These are phyloP conservation scores for Pogostemon cablin DNA, from an alignment of 257 asterid genomes.

Conservation along the genomic window DNA sequence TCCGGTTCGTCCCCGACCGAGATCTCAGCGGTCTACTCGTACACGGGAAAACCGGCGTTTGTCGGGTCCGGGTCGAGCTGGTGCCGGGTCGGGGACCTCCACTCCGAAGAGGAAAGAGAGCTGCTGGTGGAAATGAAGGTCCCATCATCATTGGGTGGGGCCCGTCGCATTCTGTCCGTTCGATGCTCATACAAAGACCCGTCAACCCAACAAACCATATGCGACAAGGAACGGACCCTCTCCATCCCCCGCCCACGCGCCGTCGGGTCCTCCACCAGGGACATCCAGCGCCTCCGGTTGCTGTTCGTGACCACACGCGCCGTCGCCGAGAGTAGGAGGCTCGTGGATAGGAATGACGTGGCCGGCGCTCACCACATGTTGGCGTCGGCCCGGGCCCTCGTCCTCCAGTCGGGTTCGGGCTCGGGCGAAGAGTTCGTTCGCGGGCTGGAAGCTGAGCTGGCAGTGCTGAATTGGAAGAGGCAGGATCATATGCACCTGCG, in stretches of 20 bases:
- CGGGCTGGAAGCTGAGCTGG: constrained; percentile 79
- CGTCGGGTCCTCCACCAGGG: constrained; percentile 62
- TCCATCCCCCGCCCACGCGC: constrained; percentile 76
- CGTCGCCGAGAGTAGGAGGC: constrained; percentile 71
- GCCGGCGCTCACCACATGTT: constrained; percentile 78
- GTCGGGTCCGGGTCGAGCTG: constrained; percentile 77
- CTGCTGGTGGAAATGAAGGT: constrained; percentile 77
- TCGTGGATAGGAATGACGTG: constrained; percentile 57
- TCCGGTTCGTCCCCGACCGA: constrained; percentile 68
- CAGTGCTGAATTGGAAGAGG: constrained; percentile 55
- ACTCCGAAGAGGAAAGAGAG: constrained; percentile 80
- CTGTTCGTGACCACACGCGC: constrained; percentile 84
- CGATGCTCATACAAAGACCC: constrained; percentile 85
- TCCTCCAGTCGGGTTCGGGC: constrained; percentile 65
- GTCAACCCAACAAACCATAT: constrained; percentile 68
- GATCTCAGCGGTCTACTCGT: constrained; percentile 66
- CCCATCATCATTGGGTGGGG: constrained; percentile 63
- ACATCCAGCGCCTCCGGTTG: constrained; percentile 63
- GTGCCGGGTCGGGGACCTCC: constrained; percentile 71
- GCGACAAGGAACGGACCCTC: constrained; percentile 64
- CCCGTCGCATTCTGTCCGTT: constrained; percentile 84
- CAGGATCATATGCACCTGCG: constrained; percentile 40
- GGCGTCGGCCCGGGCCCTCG: constrained; percentile 73
- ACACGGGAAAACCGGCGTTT: constrained; percentile 48
- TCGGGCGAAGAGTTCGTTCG: constrained; percentile 70